Base-by-base conservation (phyloP, 306 rosid genomes). In the Vigna radiata region DNA sequence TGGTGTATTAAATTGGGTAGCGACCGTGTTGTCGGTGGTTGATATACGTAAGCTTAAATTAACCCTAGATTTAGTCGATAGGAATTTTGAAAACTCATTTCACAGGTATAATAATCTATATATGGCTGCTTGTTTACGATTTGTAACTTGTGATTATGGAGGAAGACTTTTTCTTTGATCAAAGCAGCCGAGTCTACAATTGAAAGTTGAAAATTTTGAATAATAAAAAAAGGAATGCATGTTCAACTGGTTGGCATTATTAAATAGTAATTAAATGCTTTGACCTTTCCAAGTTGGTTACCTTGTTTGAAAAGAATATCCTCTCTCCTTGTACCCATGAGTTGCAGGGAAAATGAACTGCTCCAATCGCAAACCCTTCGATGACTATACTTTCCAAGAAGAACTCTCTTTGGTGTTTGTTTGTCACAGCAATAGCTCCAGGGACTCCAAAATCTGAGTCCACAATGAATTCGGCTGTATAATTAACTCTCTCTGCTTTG, bases 241-340 rank as follows among this genome's bases (percentile, higher is more conserved):
- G 19, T 66, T 70, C 48, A 43, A 37, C 39, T 36, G 16, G 59
- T 68, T 58, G 70, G 41, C 80, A 15, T 64, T 48, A 15, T 64
- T 48, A 50, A 33, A 47, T 62, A 18, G 2, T 33, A 33, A 5
- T 48, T 12, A 33, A 75, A 17, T 29, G 39, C 29, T 56, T 77
- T 82, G 82, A 77, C 70, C 47, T 17, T 62, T 56, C 8, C 44
- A 50, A 61, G 17, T 19, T 66, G 72, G 60, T 16, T 54, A 93
- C 97, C 94, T 86, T 69, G 61, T 93, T 93, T n/a, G 91, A 86
- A 81, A 93, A 93, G 83, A 93, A 88, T 33, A 90, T 88, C 78
- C 97, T 85, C 68, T 87, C 83, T 46, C 27, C 60, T 74, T 89
- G 96, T 25, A 93, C 89, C 96, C 94, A 93, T 9, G 97, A 93